Percentiles rank a stretch among this genome's conserved stretches.
phyloP scores from a whole-genome alignment of 2,329 filamentous ascomycete species.

The Neoascochyta sp. region DNA sequence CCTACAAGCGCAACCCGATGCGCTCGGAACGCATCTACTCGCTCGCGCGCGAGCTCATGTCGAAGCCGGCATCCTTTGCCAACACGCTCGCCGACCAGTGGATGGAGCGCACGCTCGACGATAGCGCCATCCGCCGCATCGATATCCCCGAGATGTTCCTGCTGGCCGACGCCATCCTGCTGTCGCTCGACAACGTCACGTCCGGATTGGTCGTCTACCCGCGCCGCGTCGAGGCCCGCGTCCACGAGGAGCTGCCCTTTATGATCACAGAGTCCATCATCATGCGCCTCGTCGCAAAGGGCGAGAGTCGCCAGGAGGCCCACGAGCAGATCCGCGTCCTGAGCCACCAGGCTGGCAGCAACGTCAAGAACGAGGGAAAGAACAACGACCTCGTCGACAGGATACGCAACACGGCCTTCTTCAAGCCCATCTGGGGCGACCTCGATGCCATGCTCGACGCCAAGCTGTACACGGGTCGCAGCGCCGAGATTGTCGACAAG shows the following conservation, averaged over 20 bases:
- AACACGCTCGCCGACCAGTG: constrained; percentile 70
- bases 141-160: constrained; percentile 49
- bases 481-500: constrained; percentile 28
- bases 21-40: constrained; percentile 59
- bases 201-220: constrained; percentile 73
- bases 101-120: constrained; percentile 76
- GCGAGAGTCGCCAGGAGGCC: constrained; percentile 71
- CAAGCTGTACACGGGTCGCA: constrained; percentile 57
- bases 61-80: constrained; percentile 52
- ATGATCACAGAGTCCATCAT: constrained; percentile 63
- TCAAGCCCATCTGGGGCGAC: constrained; percentile 65
- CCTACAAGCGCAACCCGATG: constrained; percentile 63
- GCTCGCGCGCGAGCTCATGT: constrained; percentile 55
- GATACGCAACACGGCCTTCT: constrained; percentile 70
- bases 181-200: constrained; percentile 71
- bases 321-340: constrained; percentile 84
- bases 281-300: constrained; percentile 68
- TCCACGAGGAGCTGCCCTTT: constrained; percentile 78
- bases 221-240: constrained; percentile 58
- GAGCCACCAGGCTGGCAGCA: constrained; percentile 67
- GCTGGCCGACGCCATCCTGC: constrained; percentile 55
- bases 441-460: constrained; percentile 66
- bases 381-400: constrained; percentile 78
- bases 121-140: constrained; percentile 64
- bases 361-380: constrained; percentile 69